phyloP scores from a whole-genome alignment of 148 eudicot species.

The Vaccinium macrocarpon region DNA sequence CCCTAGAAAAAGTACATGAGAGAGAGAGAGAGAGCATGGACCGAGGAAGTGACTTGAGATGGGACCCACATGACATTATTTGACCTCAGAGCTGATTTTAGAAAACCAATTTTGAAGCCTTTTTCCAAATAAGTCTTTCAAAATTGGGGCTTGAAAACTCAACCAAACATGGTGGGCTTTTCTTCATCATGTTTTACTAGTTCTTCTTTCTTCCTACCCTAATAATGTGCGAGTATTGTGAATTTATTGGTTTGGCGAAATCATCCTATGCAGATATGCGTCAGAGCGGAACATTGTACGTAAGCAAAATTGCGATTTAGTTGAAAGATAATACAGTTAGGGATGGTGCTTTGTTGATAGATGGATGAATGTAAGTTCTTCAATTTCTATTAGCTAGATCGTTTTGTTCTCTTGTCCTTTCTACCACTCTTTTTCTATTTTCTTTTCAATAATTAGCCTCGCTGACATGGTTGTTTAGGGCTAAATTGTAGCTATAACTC shows the following conservation, averaged over 20 bases:
- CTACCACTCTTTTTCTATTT: neutral
- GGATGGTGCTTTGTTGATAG: conserved; percentile 67
- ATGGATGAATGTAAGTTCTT: conserved; percentile 71
- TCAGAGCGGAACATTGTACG: conserved; percentile 41
- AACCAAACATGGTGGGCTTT: too few relatives aligned
- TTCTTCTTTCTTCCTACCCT: neutral
- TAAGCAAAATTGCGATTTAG: conserved; percentile 73
- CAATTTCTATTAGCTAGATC: neutral
- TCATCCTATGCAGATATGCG: conserved; percentile 48
- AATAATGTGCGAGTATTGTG: neutral
- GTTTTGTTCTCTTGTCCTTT: neutral
- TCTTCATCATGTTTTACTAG: neutral
- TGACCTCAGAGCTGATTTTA: too few relatives aligned
- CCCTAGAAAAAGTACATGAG: too few relatives aligned
- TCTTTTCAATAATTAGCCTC: neutral
- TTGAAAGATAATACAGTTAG: conserved; percentile 72
- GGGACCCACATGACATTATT: too few relatives aligned
- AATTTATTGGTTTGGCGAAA: neutral
- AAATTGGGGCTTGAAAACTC: too few relatives aligned
- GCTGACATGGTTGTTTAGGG: neutral
- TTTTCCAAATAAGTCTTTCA: too few relatives aligned
- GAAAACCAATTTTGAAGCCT: too few relatives aligned
- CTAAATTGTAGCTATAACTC: neutral
- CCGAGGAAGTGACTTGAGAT: too few relatives aligned
- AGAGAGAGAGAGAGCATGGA: too few relatives aligned